Base-by-base conservation (phyloP, 768 basidiomycete species). In the Leccinum variicolor region DNA sequence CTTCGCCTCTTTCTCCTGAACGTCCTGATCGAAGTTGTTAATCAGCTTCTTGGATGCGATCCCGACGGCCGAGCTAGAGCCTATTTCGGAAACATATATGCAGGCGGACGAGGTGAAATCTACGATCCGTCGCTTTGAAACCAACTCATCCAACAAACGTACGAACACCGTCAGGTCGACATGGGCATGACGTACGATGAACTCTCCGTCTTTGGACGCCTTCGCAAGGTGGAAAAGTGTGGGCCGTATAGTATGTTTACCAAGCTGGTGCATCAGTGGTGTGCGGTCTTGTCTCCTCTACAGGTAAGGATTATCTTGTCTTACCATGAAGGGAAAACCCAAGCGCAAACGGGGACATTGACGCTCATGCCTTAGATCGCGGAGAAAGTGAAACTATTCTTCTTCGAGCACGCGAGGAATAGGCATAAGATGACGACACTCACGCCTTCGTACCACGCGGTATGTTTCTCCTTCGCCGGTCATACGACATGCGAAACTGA, bases 111-210 rank as follows among this genome's bases (percentile, higher is more conserved):
- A 99, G 80, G 94, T 89, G 55, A 46, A 76, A 62, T 56, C 36
- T 36, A n/a, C 6, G 17, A 14, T 6, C 29, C 45, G 19, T 36
- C 36, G 4, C 34, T 36, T 36, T 34, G 7, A 43, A 11, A 43
- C 4, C 6, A 43, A 43, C 11, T 19, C 41, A 43, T 19, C 5
- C 10, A 43, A 19, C 41, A 19, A 43, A 43, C 3, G 13, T 25
- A 52, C 28, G 52, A 39, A 47, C 50, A 48, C 50, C 48, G 50
- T 6, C 61, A 93, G 92, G 93, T 84, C 17, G 96, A 98, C 66
- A 98, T 98, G 96, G 96, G 96, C 9, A 98, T 98, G 97, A 97
- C 96, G 0, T 98, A 98, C 68, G 90, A 98, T 64, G 97, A 98
- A 64, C 79, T 99, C 19, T 95, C 93, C 11, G 84, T 93, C 19